Evolutionary conservation across 306 rosid genomes (phyloP), one percentile per base, ranked within the genome.

Genomic region (Pterocarpus macrocarpus): DNA sequence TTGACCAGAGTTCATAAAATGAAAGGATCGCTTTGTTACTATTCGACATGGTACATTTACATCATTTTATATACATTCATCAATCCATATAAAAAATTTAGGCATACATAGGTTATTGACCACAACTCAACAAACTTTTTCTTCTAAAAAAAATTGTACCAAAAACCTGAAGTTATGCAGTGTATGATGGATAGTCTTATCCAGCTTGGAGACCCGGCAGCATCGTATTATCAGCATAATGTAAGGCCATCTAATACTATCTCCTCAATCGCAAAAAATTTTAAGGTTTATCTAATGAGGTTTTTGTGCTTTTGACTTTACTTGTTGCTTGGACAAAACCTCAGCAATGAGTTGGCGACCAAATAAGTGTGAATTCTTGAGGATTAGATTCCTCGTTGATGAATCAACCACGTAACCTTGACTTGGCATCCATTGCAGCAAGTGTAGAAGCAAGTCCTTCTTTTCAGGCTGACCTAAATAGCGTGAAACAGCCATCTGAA

Each of bases 341-440:
- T 90, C 97, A 2, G 99, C 97, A 71, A 90, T 87, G 3, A 84
- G 90, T 64, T 91, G 95, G 76, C 97, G 95, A 78, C 97, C 99
- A 33, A 92, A 91, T 80, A 95, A 78, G 70, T 90, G 91, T 22
- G 97, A 91, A 77, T 86, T 91, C 89, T 90, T 93, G 76, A 93
- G 93, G 85, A 95, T 91, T 57, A 89, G 85, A 84, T 92, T 95
- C 85, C 97, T 90, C 8, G 92, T 84, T 13, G 92, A 86, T 55
- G 99, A 86, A 84, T 93, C 89, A 71, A 93, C 90, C 67, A 71
- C 68, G 65, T 93, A 95, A 79, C 96, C 94, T 67, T 93, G 96
- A 81, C 97, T 88, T 17, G 98, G 87, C 98, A 95, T 93, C 99
- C 98, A 93, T 63, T 77, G 86, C 50, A 93, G 87, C 68, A 95